A percentile compares a stretch with the other conserved stretches of the same genome.
Evolutionary conservation across 2,329 filamentous ascomycete genomes (phyloP).

Genomic region (Penicillium sp.): DNA sequence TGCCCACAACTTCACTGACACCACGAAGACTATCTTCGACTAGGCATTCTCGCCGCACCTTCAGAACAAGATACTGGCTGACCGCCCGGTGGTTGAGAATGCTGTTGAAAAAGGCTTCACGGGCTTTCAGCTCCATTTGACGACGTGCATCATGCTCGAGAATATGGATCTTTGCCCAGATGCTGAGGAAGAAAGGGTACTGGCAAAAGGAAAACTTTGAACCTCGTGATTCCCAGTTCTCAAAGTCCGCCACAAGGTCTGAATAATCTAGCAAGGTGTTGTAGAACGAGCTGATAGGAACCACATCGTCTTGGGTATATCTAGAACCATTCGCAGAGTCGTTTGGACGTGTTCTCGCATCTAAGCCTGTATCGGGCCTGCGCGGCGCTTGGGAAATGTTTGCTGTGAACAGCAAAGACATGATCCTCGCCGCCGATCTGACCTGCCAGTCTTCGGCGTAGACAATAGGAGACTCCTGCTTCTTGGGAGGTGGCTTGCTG

Average conservation of each 20-base stretch:
- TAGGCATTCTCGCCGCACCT: slow-evolving; percentile 78
- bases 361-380: slow-evolving; percentile 35
- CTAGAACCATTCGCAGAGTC: slow-evolving; percentile 46
- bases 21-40: slow-evolving; percentile 84
- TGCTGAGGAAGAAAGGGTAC: slow-evolving; percentile 87
- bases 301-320: slow-evolving; percentile 61
- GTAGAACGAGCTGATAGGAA: slow-evolving; percentile 85
- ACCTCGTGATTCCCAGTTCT: slow-evolving; percentile 76
- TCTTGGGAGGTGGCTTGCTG: slow-evolving; percentile 58
- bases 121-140: slow-evolving; percentile 85
- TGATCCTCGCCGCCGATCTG: slow-evolving; percentile 74
- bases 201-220: slow-evolving; percentile 85
- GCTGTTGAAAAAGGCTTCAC: slow-evolving; percentile 88
- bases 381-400: slow-evolving; percentile 61
- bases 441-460: slow-evolving; percentile 91
- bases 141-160: slow-evolving; percentile 83
- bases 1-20: slow-evolving; percentile 81
- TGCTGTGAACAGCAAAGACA: slow-evolving; percentile 78
- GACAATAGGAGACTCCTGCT: slow-evolving; percentile 52
- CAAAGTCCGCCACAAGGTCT: slow-evolving; percentile 84
- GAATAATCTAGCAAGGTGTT: slow-evolving; percentile 81
- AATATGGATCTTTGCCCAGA: slow-evolving; percentile 89
- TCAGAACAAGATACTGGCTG: slow-evolving; percentile 75
- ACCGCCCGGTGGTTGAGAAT: slow-evolving; percentile 74
- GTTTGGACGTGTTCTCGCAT: slow-evolving; percentile 37